Evolutionary conservation across 2,329 filamentous ascomycete species (phyloP), one percentile per base, ranked within the genome.

Genomic region (Orbilia blumenaviensis): DNA sequence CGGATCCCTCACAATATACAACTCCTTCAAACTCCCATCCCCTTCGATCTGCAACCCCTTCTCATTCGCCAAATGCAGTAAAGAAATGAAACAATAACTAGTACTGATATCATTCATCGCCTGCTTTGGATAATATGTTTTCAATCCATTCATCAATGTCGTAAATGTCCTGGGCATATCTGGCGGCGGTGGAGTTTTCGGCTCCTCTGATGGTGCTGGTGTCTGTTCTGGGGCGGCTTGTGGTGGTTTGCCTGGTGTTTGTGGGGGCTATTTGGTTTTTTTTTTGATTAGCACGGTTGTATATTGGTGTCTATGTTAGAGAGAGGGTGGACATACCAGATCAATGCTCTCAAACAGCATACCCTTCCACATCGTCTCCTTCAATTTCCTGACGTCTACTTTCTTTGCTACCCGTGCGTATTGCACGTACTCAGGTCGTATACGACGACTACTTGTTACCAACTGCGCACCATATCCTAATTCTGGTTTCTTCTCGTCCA

Each of bases 91-190:
- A 82, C 95, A 96, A 79, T 88, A 91, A 14, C 87, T 96, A 0
- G 95, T 99, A 36, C 93, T 97, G 81, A 99, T 98, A 83, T 99
- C 95, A 76, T 91, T 89, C 89, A 99, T 92, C 75, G 89, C 89
- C 79, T 92, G 87, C 82, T 92, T 91, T 9, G 93, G 90, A 81
- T 99, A 99, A 6, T 97, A 93, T 3, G 86, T 84, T 82, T 96
- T 92, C 52, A 99, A 85, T 77, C 90, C 90, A 82, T 96, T 96
- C 89, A 99, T 96, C 74, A 99, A 90, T 18, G 91, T 86, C 0
- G 94, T 98, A 83, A 99, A 99, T 80, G 91, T 93, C 12, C 78
- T 68, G 14, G 75, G 67, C 36, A 73, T 14, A 44, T 72, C 74
- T 9, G 62, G 36, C 7, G 74, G 78, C 32, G 82, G 81, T 9